phyloP scores from a whole-genome alignment of 75 land plant genomes.

The Chamaecyparis obtusa region DNA sequence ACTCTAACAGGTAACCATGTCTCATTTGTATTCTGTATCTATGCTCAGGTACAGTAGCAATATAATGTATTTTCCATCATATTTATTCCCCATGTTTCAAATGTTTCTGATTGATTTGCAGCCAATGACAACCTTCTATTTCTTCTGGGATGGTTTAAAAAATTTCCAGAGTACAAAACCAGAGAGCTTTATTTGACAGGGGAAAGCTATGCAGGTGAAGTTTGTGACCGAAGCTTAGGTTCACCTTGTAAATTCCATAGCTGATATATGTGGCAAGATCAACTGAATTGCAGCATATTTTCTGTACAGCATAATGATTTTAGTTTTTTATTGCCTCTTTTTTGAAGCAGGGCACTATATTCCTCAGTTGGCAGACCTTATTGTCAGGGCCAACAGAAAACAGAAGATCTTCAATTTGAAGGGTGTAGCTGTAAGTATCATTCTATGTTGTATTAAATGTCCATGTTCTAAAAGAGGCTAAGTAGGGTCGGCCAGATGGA shows the following conservation, averaged over 20 bases:
- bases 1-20: slow-evolving; percentile 59
- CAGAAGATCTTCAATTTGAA: slow-evolving; percentile 59
- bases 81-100: background rate
- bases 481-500: background rate
- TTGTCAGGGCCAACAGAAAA: slow-evolving; percentile 62
- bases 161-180: slow-evolving; percentile 72
- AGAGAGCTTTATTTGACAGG: slow-evolving; percentile 81
- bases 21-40: background rate
- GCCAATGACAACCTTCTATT: slow-evolving; percentile 84
- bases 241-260: background rate
- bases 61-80: background rate
- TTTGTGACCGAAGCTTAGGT: background rate
- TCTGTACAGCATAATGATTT: background rate
- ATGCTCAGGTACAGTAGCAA: background rate
- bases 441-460: background rate
- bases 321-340: background rate
- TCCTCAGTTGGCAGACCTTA: slow-evolving; percentile 87
- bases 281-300: background rate
- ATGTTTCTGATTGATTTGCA: slow-evolving; percentile 14
- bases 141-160: slow-evolving; percentile 68
- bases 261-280: background rate
- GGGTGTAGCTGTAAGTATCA: slow-evolving; percentile 74
- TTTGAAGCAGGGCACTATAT: slow-evolving; percentile 77
- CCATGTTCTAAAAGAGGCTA: background rate
- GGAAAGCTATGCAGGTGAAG: slow-evolving; percentile 96